These are phyloP conservation scores for Dothideomycetes sp. DNA, from an alignment of 2,329 filamentous ascomycete species.

Conservation along the genomic window DNA sequence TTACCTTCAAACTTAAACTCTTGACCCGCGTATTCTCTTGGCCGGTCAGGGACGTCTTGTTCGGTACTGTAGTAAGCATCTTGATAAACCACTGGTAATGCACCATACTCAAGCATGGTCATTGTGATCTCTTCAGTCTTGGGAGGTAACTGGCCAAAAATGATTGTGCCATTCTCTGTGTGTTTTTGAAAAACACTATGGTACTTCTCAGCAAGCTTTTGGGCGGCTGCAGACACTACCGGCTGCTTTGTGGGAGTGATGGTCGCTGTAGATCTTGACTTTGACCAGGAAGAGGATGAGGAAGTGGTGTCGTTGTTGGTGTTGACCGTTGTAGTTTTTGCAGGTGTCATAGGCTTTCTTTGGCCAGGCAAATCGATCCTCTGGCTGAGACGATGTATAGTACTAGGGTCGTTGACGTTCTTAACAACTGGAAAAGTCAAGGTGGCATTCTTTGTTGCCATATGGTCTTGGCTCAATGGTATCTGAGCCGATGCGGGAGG, in stretches of 20 bases:
- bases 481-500: slow-evolving; percentile 21
- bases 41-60: slow-evolving; percentile 66
- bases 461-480: slow-evolving; percentile 14
- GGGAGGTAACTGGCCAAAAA: slow-evolving; percentile 34
- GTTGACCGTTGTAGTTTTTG: slow-evolving; percentile 16
- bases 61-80: slow-evolving; percentile 80
- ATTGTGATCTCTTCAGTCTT: slow-evolving; percentile 38
- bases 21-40: slow-evolving; percentile 76
- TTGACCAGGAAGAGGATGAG: slow-evolving; percentile 25
- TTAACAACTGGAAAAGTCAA: slow-evolving; percentile 70
- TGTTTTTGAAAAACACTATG: neutral
- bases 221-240: neutral
- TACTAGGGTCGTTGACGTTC: slow-evolving; percentile 57
- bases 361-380: slow-evolving; percentile 36
- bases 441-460: slow-evolving; percentile 5
- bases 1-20: slow-evolving; percentile 72
- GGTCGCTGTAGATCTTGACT: slow-evolving; percentile 23
- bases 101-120: slow-evolving; percentile 48
- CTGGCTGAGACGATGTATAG: slow-evolving; percentile 58
- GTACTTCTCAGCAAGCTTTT: slow-evolving; percentile 3
- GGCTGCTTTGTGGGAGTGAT: slow-evolving; percentile 5
- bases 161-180: slow-evolving; percentile 20
- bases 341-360: slow-evolving; percentile 36
- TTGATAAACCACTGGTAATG: slow-evolving; percentile 68
- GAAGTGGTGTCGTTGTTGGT: neutral